Percentiles rank a stretch among this genome's conserved stretches.
Conservation (phyloP, 2,329 filamentous ascomycete species). For the Penicillium janthinellum region DNA sequence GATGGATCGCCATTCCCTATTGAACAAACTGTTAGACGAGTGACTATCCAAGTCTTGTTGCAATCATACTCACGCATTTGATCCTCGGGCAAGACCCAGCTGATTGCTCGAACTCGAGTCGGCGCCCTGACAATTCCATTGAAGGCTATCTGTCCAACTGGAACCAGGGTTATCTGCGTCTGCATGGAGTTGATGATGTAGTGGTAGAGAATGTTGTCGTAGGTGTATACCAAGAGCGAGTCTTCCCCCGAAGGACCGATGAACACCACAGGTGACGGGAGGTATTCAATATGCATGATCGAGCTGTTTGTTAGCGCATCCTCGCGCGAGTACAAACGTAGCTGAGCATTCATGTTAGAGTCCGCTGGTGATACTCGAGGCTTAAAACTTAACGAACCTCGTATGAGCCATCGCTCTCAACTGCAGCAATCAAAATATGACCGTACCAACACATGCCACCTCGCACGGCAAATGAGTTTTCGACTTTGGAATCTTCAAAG, state of each 20-base stretch:
- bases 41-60: neutral
- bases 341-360: constrained; percentile 41
- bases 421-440: constrained; percentile 87
- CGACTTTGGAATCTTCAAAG: constrained; percentile 76
- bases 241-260: constrained; percentile 89
- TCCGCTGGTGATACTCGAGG: neutral
- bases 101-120: constrained; percentile 85
- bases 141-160: constrained; percentile 97
- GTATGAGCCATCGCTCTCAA: constrained; percentile 81
- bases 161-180: constrained; percentile 74
- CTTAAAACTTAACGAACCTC: constrained; percentile 53
- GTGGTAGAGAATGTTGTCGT: constrained; percentile 93
- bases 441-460: constrained; percentile 99
- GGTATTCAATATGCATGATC: constrained; percentile 72
- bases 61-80: constrained; percentile 63
- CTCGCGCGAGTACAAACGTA: constrained; percentile 93
- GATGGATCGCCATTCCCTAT: constrained; percentile 84
- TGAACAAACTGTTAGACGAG: constrained; percentile 14
- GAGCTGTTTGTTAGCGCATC: constrained; percentile 71
- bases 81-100: constrained; percentile 91
- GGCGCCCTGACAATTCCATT: constrained; percentile 95
- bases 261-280: constrained; percentile 85
- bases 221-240: constrained; percentile 93
- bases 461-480: constrained; percentile 88
- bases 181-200: constrained; percentile 79